Percentiles rank a stretch among this genome's conserved stretches.
These are phyloP conservation scores for Argentina anserina DNA, from an alignment of 306 rosid genomes.

Conservation along the genomic window DNA sequence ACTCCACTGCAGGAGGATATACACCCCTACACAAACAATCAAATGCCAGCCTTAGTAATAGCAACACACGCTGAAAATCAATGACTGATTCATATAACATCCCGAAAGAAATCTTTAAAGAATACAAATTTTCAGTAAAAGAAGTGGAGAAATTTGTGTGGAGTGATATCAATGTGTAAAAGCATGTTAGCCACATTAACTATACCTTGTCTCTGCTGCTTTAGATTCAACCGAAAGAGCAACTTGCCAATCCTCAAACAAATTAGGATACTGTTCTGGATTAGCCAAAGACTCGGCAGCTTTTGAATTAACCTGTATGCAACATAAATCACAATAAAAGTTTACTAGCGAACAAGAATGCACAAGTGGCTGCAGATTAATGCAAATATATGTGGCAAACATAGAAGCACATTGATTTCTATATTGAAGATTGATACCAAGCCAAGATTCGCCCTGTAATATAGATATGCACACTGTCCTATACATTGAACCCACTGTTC, in stretches of 20 bases:
- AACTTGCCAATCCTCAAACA: slow-evolving; percentile 97
- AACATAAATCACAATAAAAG: slow-evolving; percentile 14
- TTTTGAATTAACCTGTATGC: slow-evolving; percentile 75
- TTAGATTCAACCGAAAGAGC: slow-evolving; percentile 89
- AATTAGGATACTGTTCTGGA: slow-evolving; percentile 94
- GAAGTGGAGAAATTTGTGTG: not conserved
- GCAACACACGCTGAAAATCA: not conserved
- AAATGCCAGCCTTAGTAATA: slow-evolving; percentile 19
- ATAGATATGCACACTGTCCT: not conserved
- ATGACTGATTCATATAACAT: not conserved
- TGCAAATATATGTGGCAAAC: not conserved
- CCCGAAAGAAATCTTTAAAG: not conserved
- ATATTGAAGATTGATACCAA: not conserved
- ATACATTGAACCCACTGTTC: not conserved
- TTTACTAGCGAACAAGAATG: not conserved
- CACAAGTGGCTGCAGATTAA: not conserved
- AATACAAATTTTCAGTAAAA: not conserved
- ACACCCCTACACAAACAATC: slow-evolving; percentile 52
- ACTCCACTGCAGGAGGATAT: slow-evolving; percentile 67
- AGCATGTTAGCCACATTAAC: not conserved
- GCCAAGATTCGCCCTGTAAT: not conserved
- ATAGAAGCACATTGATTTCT: not conserved
- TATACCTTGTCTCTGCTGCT: slow-evolving; percentile 63
- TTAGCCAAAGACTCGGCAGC: slow-evolving; percentile 98
- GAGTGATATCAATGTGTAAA: not conserved